A percentile compares a stretch with the other conserved stretches of the same genome.
Conservation (phyloP, 164 flowering plant species). For the Cinnamomum chago region DNA sequence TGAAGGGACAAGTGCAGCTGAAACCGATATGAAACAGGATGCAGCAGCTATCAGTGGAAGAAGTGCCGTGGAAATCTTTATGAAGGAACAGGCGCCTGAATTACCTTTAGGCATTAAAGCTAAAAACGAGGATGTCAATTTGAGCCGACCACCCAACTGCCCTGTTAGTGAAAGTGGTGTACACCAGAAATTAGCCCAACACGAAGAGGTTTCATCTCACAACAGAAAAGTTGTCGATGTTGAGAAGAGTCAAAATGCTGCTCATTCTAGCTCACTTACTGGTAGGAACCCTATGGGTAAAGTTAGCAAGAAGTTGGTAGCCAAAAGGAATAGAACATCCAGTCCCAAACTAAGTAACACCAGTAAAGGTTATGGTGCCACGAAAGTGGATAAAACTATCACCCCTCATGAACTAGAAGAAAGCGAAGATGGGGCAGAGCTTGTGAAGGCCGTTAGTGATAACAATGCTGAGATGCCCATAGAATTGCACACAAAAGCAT, state of each 20-base stretch:
- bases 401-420: conserved; percentile 12
- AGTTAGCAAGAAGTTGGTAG: conserved; percentile 30
- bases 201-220: conserved; percentile 17
- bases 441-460: conserved; percentile 6
- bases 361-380: conserved; percentile 34
- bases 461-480: conserved; percentile 7
- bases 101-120: conserved; percentile 9
- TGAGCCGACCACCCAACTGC: conserved; percentile 7
- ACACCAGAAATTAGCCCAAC: conserved; percentile 16
- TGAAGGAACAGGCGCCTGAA: conserved; percentile 12
- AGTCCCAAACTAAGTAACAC: conserved; percentile 28
- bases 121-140: neutral
- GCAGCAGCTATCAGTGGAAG: neutral
- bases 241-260: conserved; percentile 13
- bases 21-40: neutral
- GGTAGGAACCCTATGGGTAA: conserved; percentile 25
- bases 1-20: neutral
- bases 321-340: conserved; percentile 44
- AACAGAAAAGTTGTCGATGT: conserved; percentile 8
- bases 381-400: conserved; percentile 19
- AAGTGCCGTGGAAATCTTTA: neutral
- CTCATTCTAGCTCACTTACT: conserved; percentile 10
- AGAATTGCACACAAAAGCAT: neutral
- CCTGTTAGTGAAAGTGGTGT: conserved; percentile 12
- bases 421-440: conserved; percentile 15